phyloP scores from a whole-genome alignment of 2,329 filamentous ascomycete species.

The Alternaria brassicicola region DNA sequence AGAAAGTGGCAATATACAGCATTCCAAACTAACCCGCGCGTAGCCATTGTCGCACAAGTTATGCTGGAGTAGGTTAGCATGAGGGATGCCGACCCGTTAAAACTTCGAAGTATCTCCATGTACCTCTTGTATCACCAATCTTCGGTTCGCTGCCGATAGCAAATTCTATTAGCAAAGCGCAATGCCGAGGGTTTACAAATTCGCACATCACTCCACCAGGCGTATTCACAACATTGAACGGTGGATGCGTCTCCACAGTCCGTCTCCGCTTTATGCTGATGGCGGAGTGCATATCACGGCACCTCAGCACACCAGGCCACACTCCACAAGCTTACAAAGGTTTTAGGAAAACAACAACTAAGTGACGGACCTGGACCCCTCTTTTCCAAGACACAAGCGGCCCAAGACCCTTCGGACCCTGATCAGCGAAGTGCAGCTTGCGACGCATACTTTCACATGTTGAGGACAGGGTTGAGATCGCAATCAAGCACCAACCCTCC shows the following conservation, averaged over 20 bases:
- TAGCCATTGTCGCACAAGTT: conserved; percentile 13
- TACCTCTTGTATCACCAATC: conserved; percentile 1
- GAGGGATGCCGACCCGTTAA: conserved; percentile 11
- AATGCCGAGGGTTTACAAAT: conserved; percentile 6
- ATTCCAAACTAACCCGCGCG: conserved; percentile 8
- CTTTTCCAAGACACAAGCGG: conserved; percentile 14
- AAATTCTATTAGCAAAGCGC: conserved; percentile 15
- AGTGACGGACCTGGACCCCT: conserved; percentile 19
- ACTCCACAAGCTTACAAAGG: conserved; percentile 1
- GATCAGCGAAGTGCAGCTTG: conserved; percentile 18
- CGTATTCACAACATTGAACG: conserved; percentile 6
- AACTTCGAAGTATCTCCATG: conserved; percentile 31
- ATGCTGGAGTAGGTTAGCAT: conserved; percentile 18
- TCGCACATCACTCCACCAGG: conserved; percentile 15
- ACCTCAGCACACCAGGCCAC: conserved; percentile 9
- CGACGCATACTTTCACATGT: conserved; percentile 20
- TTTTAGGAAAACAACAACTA: conserved; percentile 6
- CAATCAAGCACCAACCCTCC: conserved; percentile 15
- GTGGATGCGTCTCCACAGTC: conserved; percentile 11
- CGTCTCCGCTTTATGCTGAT: conserved; percentile 13
- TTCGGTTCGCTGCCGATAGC: conserved; percentile 2
- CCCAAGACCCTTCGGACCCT: conserved; percentile 21
- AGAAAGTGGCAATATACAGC: conserved; percentile 19
- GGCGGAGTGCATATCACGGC: conserved; percentile 16
- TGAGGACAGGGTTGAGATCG: conserved; percentile 16